Evolutionary conservation across 345 rosid species (phyloP).

Genomic region (Syzygium grande): DNA sequence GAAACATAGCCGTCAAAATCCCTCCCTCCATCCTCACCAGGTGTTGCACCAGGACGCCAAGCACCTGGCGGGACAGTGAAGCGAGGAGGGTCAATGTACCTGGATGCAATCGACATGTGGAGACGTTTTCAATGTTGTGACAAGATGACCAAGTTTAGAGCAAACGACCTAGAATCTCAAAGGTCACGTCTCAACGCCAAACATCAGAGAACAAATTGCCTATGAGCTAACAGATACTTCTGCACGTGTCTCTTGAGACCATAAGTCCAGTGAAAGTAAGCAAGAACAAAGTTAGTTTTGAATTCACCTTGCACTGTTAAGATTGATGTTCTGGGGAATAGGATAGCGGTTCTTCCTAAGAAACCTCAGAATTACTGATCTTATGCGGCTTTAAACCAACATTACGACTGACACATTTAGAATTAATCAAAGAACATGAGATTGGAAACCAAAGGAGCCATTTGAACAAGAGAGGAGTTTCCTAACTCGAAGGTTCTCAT

Average conservation of each 20-base stretch:
- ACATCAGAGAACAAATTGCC: too few species aligned
- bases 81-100: slow-evolving; percentile 64
- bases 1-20: neutral
- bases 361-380: neutral
- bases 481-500: slow-evolving; percentile 91
- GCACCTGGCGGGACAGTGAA: neutral
- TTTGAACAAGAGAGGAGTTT: neutral
- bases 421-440: neutral
- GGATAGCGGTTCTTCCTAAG: neutral
- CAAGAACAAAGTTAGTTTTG: neutral
- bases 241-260: neutral
- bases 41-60: neutral
- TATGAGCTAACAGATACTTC: rapidly evolving
- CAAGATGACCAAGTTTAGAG: neutral
- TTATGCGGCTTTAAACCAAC: neutral
- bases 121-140: neutral
- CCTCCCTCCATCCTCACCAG: neutral
- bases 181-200: neutral
- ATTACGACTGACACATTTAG: neutral
- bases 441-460: neutral
- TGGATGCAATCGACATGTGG: slow-evolving; percentile 10
- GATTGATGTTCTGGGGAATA: neutral
- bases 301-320: neutral
- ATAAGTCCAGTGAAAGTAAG: neutral
- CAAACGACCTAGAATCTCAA: neutral